These are phyloP conservation scores for Colletotrichum viniferum DNA, from an alignment of 2,329 filamentous ascomycete species.

Conservation along the genomic window DNA sequence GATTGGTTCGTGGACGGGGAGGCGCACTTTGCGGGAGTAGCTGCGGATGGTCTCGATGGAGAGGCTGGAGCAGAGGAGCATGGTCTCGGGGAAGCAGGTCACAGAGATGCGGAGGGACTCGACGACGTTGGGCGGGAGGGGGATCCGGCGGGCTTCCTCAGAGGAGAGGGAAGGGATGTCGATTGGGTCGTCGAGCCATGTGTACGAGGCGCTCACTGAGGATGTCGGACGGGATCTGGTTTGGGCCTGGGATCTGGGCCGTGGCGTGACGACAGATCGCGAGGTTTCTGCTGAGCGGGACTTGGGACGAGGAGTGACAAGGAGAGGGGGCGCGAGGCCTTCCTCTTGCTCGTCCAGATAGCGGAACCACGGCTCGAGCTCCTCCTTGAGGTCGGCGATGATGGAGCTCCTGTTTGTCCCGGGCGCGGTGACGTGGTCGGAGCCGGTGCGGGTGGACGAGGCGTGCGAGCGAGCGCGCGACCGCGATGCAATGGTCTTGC, in stretches of 20 bases:
- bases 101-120: constrained; percentile 60
- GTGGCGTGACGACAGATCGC: neutral
- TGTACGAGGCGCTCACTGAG: constrained; percentile 12
- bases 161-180: constrained; percentile 5
- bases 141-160: constrained; percentile 34
- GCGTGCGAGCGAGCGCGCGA: constrained; percentile 3
- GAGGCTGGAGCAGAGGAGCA: constrained; percentile 59
- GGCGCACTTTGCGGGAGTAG: constrained; percentile 58
- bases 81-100: constrained; percentile 63
- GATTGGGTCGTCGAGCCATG: constrained; percentile 22
- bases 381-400: constrained; percentile 22
- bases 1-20: constrained; percentile 26
- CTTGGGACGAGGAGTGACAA: neutral
- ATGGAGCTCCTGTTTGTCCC: neutral
- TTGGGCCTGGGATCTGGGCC: constrained; percentile 6
- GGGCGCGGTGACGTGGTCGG: neutral
- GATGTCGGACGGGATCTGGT: constrained; percentile 4
- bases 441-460: neutral
- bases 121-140: constrained; percentile 56
- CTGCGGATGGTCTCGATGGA: constrained; percentile 62
- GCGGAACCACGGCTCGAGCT: constrained; percentile 23
- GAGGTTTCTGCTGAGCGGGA: neutral
- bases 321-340: constrained; percentile 4
- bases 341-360: constrained; percentile 18
- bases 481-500: constrained; percentile 1